Conservation (phyloP, 164 flowering plant species). For the Nymphaea colorata region DNA sequence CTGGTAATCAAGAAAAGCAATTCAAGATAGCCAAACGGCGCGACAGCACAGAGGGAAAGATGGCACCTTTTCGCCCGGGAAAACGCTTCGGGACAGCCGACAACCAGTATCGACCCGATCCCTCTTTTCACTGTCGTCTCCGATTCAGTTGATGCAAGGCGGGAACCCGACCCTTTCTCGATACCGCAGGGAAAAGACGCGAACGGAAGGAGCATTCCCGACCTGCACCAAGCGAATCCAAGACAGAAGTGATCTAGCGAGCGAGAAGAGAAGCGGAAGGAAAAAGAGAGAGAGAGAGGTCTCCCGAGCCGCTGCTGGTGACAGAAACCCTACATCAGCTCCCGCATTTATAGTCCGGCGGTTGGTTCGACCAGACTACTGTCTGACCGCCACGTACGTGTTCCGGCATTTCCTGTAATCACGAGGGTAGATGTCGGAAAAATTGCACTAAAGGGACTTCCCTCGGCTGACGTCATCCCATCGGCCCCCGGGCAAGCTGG, state of each 20-base stretch:
- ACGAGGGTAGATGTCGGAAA: no score
- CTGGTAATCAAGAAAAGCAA: no score
- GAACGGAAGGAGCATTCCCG: constrained; percentile 38
- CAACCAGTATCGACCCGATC: neutral
- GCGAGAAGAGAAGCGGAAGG: neutral
- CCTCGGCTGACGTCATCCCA: no score
- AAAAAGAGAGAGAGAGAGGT: neutral
- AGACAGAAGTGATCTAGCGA: neutral
- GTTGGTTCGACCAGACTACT: neutral
- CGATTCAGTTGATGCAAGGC: constrained; percentile 94
- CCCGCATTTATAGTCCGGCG: neutral
- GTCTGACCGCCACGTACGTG: neutral
- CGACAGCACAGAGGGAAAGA: neutral
- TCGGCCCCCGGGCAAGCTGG: no score
- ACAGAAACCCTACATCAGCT: neutral
- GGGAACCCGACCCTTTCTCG: constrained; percentile 19
- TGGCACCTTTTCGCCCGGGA: neutral
- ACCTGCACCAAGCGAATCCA: constrained; percentile 85
- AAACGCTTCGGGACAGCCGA: neutral
- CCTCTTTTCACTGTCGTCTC: constrained; percentile 33
- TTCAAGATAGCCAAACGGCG: neutral
- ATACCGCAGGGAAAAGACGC: neutral
- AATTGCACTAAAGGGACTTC: no score
- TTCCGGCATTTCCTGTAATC: no score
- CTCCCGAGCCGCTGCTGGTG: neutral